Base-by-base conservation (phyloP, 129 eudicot genomes). In the Arctium lappa region DNA sequence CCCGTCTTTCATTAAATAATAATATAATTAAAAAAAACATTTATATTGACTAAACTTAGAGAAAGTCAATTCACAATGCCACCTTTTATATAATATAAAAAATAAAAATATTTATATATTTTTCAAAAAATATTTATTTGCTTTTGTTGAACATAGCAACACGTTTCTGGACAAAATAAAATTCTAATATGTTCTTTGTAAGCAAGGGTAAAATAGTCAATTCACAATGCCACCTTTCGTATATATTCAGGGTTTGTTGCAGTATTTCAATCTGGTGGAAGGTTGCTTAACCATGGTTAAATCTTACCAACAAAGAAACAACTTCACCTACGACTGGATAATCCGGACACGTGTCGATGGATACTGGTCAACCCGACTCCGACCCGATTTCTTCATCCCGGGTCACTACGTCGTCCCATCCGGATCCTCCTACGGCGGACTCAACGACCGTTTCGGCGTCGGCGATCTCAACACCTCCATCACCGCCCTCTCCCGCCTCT, bases 341-440 rank as follows among this genome's bases (percentile, higher is more conserved):
- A 84, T 95, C 82, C 93, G 99, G 18, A 93, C 98, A 60, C 88
- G 99, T 10, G 99, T 95, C 0, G 99, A 95, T 48, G 93, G 95
- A 0, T 95, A 88, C 78, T 95, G 99, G 99, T 88, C 99, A 5
- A 74, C 77, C 60, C 92, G 90, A 0, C 77, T 95, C 5, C 69
- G 75, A 29, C 91, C 95, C 50, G 80, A 86, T 1, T 74, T 84
- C 75, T 93, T 95, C 84, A 65, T 93, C 13, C 94, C 90, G 83
- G 91, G 87, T 48, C 86, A 76, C 0, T 95, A 95, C 69, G 78
- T 93, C 12, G 93, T 95, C 65, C 99, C 99, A 2, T 86, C 97
- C 1, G 99, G 98, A 46, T 95, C 98, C 48, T 86, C 97, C 13
- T 95, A 87, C 72, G 90, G 93, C 2, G 99, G 99, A 22, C 88